These are phyloP conservation scores for Coriolopsis trogii DNA, from an alignment of 1,284 basidiomycete genomes.

Conservation along the genomic window DNA sequence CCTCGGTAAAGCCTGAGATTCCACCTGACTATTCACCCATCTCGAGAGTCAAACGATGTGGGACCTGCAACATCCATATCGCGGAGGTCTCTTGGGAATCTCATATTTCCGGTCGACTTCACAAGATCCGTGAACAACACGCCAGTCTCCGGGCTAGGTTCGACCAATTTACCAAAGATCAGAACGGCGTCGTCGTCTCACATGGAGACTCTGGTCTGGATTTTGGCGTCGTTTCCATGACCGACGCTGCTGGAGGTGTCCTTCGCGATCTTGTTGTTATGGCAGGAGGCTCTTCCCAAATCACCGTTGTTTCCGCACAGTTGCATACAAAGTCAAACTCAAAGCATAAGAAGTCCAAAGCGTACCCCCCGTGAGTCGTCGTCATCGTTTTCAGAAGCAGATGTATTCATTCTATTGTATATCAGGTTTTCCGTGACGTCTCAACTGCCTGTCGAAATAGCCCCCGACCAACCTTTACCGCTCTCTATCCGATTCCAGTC, in stretches of 20 bases:
- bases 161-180: constrained; percentile 29
- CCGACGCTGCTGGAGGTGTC: not conserved
- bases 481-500: constrained; percentile 42
- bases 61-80: constrained; percentile 30
- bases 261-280: not conserved
- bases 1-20: not conserved
- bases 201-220: constrained; percentile 30
- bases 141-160: constrained; percentile 24
- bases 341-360: too few relatives aligned
- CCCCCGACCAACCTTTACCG: not conserved
- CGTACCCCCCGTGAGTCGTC: too few relatives aligned
- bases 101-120: constrained; percentile 2
- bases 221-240: constrained; percentile 28
- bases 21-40: not conserved
- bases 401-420: too few relatives aligned
- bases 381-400: too few relatives aligned
- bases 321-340: too few relatives aligned
- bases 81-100: constrained; percentile 1
- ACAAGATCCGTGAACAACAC: constrained; percentile 9
- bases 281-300: not conserved
- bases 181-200: constrained; percentile 27
- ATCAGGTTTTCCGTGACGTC: too few relatives aligned
- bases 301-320: not conserved
- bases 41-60: not conserved
- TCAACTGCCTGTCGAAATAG: too few relatives aligned